These are phyloP conservation scores for Thelonectria blattea DNA, from an alignment of 2,329 filamentous ascomycete species.

Conservation along the genomic window DNA sequence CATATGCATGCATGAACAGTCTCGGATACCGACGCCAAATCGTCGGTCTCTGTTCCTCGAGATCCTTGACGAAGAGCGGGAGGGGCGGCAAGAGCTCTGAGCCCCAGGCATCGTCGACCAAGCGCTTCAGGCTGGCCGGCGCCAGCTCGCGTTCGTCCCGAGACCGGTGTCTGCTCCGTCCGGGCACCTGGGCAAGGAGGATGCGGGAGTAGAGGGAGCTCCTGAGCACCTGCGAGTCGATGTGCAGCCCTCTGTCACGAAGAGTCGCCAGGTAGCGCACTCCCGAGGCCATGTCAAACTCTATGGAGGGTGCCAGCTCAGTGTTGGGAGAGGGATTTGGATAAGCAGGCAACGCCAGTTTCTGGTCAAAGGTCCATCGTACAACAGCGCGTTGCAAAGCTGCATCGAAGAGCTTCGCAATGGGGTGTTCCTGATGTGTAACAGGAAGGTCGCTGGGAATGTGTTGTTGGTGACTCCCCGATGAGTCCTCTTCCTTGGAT, in stretches of 20 bases:
- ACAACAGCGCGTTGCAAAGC: conserved; percentile 49
- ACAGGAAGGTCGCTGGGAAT: conserved; percentile 51
- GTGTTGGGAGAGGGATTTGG: conserved; percentile 18
- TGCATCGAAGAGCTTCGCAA: conserved; percentile 53
- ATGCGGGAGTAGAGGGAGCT: conserved; percentile 40
- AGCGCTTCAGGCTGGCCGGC: conserved; percentile 37
- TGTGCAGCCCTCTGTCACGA: conserved; percentile 44
- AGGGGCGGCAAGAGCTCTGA: conserved; percentile 38
- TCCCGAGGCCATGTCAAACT: conserved; percentile 45
- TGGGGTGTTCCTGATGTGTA: conserved; percentile 51
- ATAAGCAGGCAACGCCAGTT: conserved; percentile 34
- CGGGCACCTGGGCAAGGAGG: conserved; percentile 38
- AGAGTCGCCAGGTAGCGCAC: conserved; percentile 45
- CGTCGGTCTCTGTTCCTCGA: conserved; percentile 40
- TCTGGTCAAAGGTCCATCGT: conserved; percentile 53
- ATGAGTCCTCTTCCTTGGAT: neutral
- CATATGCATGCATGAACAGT: conserved; percentile 39
- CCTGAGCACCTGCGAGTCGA: conserved; percentile 43
- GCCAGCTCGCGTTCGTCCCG: conserved; percentile 43
- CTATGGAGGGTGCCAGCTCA: conserved; percentile 23
- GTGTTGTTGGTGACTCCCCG: conserved; percentile 6
- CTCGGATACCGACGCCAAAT: conserved; percentile 40
- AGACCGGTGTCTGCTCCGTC: conserved; percentile 35
- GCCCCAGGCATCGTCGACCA: conserved; percentile 46
- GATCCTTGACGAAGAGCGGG: conserved; percentile 32